These are phyloP conservation scores for Penicillium sp. DNA, from an alignment of 2,329 filamentous ascomycete species.

Conservation along the genomic window DNA sequence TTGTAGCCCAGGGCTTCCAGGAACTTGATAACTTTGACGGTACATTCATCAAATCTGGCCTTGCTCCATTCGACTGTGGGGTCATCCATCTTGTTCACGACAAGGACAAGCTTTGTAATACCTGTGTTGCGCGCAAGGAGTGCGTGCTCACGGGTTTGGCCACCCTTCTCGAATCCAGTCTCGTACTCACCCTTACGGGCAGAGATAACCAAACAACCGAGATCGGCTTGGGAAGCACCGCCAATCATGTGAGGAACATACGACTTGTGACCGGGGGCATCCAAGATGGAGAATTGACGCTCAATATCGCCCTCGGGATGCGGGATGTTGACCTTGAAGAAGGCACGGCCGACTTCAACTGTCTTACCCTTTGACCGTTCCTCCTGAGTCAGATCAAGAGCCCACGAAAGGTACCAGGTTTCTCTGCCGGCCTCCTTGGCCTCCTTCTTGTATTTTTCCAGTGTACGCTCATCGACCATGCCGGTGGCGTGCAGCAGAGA, in stretches of 20 bases:
- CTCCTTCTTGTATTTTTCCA: constrained; percentile 97
- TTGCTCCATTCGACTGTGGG: constrained; percentile 94
- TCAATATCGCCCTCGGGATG: constrained; percentile 60
- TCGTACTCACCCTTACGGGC: constrained; percentile 98
- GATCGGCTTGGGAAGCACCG: constrained; percentile 86
- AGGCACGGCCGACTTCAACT: constrained; percentile 92
- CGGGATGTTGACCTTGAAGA: constrained; percentile 72
- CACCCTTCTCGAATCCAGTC: constrained; percentile 94
- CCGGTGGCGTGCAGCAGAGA: constrained; percentile 90
- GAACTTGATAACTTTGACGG: constrained; percentile 80
- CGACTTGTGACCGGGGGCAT: constrained; percentile 96
- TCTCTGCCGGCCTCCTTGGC: constrained; percentile 95
- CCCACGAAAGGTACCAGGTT: constrained; percentile 99
- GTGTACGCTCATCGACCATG: constrained; percentile 98
- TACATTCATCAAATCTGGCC: constrained; percentile 89
- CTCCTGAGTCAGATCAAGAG: constrained; percentile 93
- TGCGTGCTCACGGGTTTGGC: constrained; percentile 95
- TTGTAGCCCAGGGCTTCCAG: constrained; percentile 93
- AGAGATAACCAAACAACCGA: constrained; percentile 93
- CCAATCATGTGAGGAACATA: constrained; percentile 99
- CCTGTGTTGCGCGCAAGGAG: constrained; percentile 97
- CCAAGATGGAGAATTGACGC: constrained; percentile 91
- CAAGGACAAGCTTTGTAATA: constrained; percentile 93
- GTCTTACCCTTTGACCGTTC: constrained; percentile 97
- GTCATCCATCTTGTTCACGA: constrained; percentile 99